phyloP scores from a whole-genome alignment of 2,329 filamentous ascomycete species.

The Fusarium decemcellulare region DNA sequence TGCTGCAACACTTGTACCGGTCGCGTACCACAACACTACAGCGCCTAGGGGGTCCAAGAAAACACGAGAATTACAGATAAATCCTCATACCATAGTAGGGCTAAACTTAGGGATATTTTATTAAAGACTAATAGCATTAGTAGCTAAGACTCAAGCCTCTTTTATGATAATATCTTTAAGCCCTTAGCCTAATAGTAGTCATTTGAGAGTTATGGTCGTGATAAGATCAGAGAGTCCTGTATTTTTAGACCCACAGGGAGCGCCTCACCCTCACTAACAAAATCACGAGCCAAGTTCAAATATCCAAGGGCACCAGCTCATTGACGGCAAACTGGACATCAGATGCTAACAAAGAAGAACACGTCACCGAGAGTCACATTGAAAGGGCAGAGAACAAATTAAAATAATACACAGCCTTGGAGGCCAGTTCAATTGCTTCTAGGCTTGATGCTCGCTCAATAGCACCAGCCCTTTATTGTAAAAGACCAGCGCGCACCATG shows the following conservation, averaged over 20 bases:
- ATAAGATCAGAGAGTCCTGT: too few species aligned
- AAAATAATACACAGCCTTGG: constrained; percentile 19
- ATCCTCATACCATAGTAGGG: too few species aligned
- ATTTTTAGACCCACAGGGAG: too few species aligned
- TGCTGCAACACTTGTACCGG: background rate
- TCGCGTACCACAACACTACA: background rate
- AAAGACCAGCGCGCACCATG: constrained; percentile 11
- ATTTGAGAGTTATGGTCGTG: too few species aligned
- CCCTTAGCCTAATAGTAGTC: too few species aligned
- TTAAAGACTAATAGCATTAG: too few species aligned
- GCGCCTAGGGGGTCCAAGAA: too few species aligned
- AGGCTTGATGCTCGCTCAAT: constrained; percentile 39
- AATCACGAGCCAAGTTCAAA: background rate
- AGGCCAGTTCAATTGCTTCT: constrained; percentile 36
- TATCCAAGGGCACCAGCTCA: background rate
- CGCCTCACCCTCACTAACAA: background rate
- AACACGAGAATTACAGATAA: too few species aligned
- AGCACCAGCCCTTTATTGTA: constrained; percentile 27
- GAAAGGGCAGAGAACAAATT: background rate
- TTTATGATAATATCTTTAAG: too few species aligned
- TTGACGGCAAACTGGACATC: background rate
- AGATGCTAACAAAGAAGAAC: too few species aligned
- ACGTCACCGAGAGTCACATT: background rate
- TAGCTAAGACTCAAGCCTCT: too few species aligned
- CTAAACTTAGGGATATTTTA: too few species aligned